These are phyloP conservation scores for Nicotiana noctiflora DNA, from an alignment of 257 asterid genomes.

Conservation along the genomic window DNA sequence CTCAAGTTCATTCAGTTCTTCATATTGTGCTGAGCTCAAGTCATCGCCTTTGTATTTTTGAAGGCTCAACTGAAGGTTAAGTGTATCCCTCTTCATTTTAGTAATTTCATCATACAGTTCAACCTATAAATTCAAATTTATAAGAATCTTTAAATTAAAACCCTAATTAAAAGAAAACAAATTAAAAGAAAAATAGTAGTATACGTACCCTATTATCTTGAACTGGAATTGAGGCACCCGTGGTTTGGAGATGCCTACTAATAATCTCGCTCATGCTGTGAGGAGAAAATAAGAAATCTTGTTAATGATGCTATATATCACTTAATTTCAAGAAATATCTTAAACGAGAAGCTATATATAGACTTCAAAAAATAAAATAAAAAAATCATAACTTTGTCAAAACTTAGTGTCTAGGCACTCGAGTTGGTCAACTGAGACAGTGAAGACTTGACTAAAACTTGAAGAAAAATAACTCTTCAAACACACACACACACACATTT, in stretches of 20 bases:
- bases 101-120: conserved; percentile 38
- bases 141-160: not conserved
- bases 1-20: conserved; percentile 54
- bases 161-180: too few species aligned
- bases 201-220: conserved; percentile 16
- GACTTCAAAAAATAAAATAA: too few species aligned
- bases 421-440: conserved; percentile 7
- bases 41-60: conserved; percentile 72
- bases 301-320: not conserved
- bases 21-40: conserved; percentile 42
- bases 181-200: not conserved
- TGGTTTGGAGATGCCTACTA: conserved; percentile 44
- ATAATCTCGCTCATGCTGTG: conserved; percentile 69
- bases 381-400: conserved; percentile 7
- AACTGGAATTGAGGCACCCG: conserved; percentile 36
- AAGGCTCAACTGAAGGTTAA: conserved; percentile 59
- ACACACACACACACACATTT: too few species aligned
- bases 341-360: too few species aligned
- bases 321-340: too few species aligned
- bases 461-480: not conserved
- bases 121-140: conserved; percentile 24
- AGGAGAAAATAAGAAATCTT: not conserved
- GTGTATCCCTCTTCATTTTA: conserved; percentile 49
- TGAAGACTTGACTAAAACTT: not conserved
- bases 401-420: not conserved